Conservation (phyloP, 371 early-diverging fungal genomes). For the Mortierella sp. region DNA sequence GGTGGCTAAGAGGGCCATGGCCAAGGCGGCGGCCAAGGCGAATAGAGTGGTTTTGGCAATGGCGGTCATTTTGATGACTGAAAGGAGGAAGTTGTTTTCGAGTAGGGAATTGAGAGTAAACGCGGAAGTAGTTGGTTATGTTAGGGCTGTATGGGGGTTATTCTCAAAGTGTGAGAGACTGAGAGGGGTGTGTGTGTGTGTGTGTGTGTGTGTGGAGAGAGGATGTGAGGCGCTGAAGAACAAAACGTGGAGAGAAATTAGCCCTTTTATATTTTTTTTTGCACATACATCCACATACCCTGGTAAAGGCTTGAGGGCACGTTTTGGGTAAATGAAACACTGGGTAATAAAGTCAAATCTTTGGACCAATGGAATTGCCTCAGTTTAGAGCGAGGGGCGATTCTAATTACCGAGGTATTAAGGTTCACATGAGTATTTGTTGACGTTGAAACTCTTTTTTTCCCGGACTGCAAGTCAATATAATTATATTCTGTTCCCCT, state of each 20-base stretch:
- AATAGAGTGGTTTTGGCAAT: slow-evolving; percentile 19
- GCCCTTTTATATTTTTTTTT: neutral
- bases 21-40: slow-evolving; percentile 30
- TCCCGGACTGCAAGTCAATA: too few relatives aligned
- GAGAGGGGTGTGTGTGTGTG: slow-evolving; percentile 1
- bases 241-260: neutral
- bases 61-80: neutral
- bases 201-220: neutral
- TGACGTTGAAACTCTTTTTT: neutral
- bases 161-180: neutral
- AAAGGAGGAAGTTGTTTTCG: neutral
- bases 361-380: too few relatives aligned
- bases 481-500: too few relatives aligned
- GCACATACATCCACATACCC: too few relatives aligned
- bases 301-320: too few relatives aligned
- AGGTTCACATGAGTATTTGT: too few relatives aligned
- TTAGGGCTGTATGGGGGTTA: neutral
- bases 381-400: too few relatives aligned
- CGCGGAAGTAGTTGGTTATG: neutral
- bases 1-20: slow-evolving; percentile 25
- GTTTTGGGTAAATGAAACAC: too few relatives aligned
- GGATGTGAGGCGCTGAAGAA: slow-evolving; percentile 8
- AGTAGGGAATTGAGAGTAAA: neutral
- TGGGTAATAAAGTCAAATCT: too few relatives aligned
- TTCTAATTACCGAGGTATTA: too few relatives aligned